Percentiles rank a stretch among this genome's conserved stretches.
Conservation (phyloP, 345 rosid species). For the Syzygium aqueum region DNA sequence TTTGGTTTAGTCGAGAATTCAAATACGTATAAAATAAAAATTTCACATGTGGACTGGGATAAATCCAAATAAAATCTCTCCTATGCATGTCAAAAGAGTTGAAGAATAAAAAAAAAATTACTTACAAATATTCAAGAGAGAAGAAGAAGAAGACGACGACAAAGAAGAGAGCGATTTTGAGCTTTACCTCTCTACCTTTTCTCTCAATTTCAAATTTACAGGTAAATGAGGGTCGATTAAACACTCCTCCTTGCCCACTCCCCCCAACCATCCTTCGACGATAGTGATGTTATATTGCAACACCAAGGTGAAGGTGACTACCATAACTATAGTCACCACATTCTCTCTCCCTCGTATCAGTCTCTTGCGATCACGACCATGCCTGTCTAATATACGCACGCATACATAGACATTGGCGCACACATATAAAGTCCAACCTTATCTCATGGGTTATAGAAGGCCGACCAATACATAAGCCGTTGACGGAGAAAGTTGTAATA, state of each 20-base stretch:
- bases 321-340: neutral
- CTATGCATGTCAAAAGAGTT: neutral
- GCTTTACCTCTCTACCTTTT: neutral
- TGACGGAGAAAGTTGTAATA: too few relatives aligned
- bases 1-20: neutral
- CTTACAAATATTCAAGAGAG: neutral
- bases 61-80: neutral
- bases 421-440: neutral
- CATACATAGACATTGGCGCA: neutral
- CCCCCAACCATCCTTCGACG: neutral
- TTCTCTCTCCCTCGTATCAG: too few relatives aligned
- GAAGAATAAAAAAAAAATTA: neutral
- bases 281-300: neutral
- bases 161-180: too few relatives aligned
- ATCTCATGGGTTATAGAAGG: too few relatives aligned
- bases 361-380: too few relatives aligned
- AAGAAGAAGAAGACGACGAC: too few relatives aligned
- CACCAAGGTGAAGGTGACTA: neutral
- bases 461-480: too few relatives aligned
- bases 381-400: too few relatives aligned
- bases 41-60: neutral
- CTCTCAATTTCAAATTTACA: neutral
- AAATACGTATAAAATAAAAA: neutral
- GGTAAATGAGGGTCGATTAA: neutral
- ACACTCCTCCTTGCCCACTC: neutral